Conservation (phyloP, 164 flowering plant genomes). For the Magnolia officinalis region DNA sequence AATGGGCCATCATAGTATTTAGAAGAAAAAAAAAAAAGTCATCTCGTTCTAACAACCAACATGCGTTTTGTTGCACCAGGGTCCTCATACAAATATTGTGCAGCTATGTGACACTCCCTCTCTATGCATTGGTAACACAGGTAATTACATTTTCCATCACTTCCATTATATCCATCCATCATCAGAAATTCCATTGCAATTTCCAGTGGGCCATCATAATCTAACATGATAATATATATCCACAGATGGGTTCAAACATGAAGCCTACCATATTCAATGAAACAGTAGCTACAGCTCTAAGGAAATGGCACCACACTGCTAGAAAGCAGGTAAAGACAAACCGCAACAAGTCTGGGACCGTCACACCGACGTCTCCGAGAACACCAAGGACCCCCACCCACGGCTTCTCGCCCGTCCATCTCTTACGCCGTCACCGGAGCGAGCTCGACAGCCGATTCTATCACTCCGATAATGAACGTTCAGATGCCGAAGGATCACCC, state of each 20-base stretch:
- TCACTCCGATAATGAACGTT: conserved; percentile 28
- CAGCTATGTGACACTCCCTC: conserved; percentile 87
- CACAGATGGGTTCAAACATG: conserved; percentile 85
- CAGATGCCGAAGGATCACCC: conserved; percentile 38
- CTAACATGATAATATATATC: neutral
- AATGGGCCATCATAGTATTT: too few relatives aligned
- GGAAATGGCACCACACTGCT: conserved; percentile 70
- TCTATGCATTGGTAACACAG: conserved; percentile 89
- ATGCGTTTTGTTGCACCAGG: conserved; percentile 26
- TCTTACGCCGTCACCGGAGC: conserved; percentile 35
- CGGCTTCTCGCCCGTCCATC: conserved; percentile 52
- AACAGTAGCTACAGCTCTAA: conserved; percentile 52
- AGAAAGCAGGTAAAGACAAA: conserved; percentile 49
- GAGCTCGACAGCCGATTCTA: conserved; percentile 35
- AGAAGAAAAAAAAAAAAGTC: too few relatives aligned
- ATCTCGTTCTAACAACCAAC: neutral
- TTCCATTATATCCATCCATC: neutral
- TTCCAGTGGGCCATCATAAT: neutral
- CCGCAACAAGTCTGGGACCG: conserved; percentile 15
- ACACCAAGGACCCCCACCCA: conserved; percentile 44
- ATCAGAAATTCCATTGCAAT: neutral
- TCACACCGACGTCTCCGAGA: conserved; percentile 47
- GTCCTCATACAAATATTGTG: conserved; percentile 50
- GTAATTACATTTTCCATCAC: conserved; percentile 19
- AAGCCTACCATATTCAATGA: conserved; percentile 75